These are phyloP conservation scores for Atkinsonella texensis DNA, from an alignment of 2,329 filamentous ascomycete species.

Conservation along the genomic window DNA sequence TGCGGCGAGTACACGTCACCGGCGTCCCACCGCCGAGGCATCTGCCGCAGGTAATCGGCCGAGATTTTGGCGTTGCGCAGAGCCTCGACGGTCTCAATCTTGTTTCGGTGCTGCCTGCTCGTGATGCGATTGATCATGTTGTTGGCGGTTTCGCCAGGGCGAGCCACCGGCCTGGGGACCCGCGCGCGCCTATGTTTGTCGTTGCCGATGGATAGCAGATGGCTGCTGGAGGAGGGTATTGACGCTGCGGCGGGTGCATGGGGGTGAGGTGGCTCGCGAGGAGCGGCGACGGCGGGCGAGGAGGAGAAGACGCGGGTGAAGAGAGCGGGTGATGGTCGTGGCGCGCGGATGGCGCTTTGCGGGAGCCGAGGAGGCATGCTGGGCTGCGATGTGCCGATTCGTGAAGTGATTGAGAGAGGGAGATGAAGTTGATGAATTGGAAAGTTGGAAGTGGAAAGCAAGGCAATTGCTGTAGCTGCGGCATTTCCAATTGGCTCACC, in stretches of 20 bases:
- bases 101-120: conserved; percentile 21
- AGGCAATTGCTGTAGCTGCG: neutral
- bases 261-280: conserved; percentile 10
- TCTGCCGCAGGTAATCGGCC: conserved; percentile 47
- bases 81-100: conserved; percentile 14
- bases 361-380: conserved; percentile 31
- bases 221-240: conserved; percentile 12
- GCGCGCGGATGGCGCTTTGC: conserved; percentile 12
- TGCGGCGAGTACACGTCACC: conserved; percentile 89
- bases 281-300: conserved; percentile 14
- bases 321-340: conserved; percentile 2
- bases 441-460: neutral
- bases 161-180: neutral
- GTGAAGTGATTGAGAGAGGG: conserved; percentile 2
- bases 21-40: conserved; percentile 56
- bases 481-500: neutral
- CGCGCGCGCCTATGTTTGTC: conserved; percentile 9
- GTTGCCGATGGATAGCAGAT: conserved; percentile 13
- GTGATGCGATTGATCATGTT: conserved; percentile 18
- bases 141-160: conserved; percentile 15
- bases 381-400: neutral
- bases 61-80: conserved; percentile 27
- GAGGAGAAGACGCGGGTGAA: conserved; percentile 19
- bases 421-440: neutral
- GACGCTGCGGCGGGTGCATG: conserved; percentile 1